Percentiles rank a stretch among this genome's conserved stretches.
These are phyloP conservation scores for Neurospora pannonica DNA, from an alignment of 495 filamentous ascomycete species.

Conservation along the genomic window DNA sequence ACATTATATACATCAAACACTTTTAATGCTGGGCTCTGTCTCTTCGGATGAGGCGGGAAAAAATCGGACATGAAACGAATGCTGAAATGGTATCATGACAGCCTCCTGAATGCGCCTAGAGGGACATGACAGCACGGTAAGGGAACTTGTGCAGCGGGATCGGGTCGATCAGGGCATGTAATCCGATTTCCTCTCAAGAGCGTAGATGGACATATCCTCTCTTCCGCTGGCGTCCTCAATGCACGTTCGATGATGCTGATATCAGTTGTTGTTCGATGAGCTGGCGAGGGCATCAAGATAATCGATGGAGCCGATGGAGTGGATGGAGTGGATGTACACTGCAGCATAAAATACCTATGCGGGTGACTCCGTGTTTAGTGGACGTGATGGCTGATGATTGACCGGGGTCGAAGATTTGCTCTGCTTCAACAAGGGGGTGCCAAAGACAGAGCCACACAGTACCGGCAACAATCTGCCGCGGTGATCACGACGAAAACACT, in stretches of 20 bases:
- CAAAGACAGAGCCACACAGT: not conserved
- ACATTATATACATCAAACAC: constrained; percentile 2
- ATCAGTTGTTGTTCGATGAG: not conserved
- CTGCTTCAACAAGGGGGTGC: not conserved
- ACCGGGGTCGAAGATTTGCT: not conserved
- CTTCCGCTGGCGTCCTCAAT: not conserved
- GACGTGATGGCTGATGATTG: not conserved
- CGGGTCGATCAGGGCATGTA: not conserved
- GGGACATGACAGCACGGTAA: not conserved
- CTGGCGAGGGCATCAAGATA: not conserved
- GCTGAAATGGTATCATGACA: not conserved
- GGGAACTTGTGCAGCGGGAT: not conserved
- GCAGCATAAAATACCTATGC: not conserved
- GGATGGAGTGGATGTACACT: not conserved
- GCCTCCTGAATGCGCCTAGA: not conserved
- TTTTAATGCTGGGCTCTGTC: not conserved
- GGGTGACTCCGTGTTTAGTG: not conserved
- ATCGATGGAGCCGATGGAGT: not conserved
- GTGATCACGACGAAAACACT: not conserved
- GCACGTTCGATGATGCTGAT: not conserved
- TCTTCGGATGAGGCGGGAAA: not conserved
- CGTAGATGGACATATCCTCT: not conserved
- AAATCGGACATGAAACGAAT: not conserved
- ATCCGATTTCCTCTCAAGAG: not conserved
- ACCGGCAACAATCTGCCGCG: not conserved